Conservation (phyloP, 208 protist species). For the Crithidia bombi region DNA sequence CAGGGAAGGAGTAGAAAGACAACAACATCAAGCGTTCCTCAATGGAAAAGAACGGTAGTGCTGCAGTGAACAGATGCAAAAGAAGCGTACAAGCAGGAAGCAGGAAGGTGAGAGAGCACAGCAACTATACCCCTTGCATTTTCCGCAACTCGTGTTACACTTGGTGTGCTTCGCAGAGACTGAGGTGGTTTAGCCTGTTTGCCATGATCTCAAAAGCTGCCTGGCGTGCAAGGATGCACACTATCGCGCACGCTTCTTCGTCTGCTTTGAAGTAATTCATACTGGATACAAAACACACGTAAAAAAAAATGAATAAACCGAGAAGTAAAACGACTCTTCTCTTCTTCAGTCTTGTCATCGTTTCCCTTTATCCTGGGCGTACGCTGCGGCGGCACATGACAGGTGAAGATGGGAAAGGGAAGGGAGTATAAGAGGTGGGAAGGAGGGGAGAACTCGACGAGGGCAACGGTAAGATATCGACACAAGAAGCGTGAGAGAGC, state of each 20-base stretch:
- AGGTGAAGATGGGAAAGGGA: not conserved
- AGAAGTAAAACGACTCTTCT: slow-evolving; percentile 10
- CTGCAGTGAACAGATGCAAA: too few relatives aligned
- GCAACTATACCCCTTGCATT: too few relatives aligned
- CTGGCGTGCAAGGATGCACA: too few relatives aligned
- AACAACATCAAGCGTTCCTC: not conserved
- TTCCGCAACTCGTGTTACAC: too few relatives aligned
- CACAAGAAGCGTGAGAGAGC: too few relatives aligned
- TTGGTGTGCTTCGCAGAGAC: too few relatives aligned
- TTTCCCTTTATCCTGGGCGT: slow-evolving; percentile 3
- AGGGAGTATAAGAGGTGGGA: not conserved
- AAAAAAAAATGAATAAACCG: slow-evolving; percentile 15
- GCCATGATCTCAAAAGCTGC: too few relatives aligned
- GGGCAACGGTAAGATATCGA: too few relatives aligned
- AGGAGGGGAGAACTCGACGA: too few relatives aligned
- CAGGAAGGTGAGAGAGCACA: too few relatives aligned
- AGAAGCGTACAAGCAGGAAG: not conserved
- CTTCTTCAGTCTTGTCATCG: not conserved
- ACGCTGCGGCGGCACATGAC: not conserved
- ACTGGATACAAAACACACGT: not conserved
- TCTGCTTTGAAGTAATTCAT: not conserved
- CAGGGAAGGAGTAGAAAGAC: slow-evolving; percentile 30
- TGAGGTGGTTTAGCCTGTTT: too few relatives aligned
- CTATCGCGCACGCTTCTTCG: not conserved
- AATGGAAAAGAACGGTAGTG: slow-evolving; percentile 6